Percentiles rank a stretch among this genome's conserved stretches.
Evolutionary conservation across 2,329 filamentous ascomycete species (phyloP).

Genomic region (Aspergillus brasiliensis): DNA sequence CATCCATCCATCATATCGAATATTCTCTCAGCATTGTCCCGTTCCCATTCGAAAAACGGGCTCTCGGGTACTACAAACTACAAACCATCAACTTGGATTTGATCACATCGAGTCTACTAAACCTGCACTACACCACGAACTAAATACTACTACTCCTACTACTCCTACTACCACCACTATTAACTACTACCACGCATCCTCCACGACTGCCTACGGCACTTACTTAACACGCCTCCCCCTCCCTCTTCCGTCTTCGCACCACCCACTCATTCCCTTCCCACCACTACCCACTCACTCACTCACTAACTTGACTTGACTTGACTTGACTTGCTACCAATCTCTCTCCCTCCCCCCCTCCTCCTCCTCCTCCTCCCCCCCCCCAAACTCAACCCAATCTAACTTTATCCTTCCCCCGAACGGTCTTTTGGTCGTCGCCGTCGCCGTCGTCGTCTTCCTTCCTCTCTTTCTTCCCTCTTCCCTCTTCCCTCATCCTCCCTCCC

Average conservation of each 20-base stretch:
- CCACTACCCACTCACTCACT: slow-evolving; percentile 1
- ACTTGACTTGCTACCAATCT: slow-evolving; percentile 1
- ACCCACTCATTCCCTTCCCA: slow-evolving; percentile 5
- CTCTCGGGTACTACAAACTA: too few species aligned
- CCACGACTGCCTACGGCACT: slow-evolving; percentile 2
- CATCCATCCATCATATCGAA: background rate
- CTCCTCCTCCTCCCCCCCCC: slow-evolving; percentile 16
- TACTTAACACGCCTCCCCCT: slow-evolving; percentile 5
- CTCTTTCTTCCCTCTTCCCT: slow-evolving; percentile 8
- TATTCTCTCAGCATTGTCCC: too few species aligned
- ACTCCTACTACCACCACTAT: background rate
- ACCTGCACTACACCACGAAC: too few species aligned
- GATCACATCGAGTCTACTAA: background rate
- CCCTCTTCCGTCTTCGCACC: slow-evolving; percentile 6
- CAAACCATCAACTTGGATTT: too few species aligned
- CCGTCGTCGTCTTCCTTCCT: slow-evolving; percentile 14
- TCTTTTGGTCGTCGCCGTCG: slow-evolving; percentile 1
- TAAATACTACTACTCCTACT: too few species aligned
- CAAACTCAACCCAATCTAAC: slow-evolving; percentile 17
- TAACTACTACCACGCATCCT: background rate
- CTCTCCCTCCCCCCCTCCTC: slow-evolving; percentile 13
- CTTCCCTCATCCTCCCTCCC: slow-evolving; percentile 18
- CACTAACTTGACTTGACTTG: background rate
- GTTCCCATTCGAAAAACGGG: too few species aligned
- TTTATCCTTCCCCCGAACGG: slow-evolving; percentile 18